Conservation (phyloP, 2,329 filamentous ascomycete genomes). For the Cordyceps cateniannulata region DNA sequence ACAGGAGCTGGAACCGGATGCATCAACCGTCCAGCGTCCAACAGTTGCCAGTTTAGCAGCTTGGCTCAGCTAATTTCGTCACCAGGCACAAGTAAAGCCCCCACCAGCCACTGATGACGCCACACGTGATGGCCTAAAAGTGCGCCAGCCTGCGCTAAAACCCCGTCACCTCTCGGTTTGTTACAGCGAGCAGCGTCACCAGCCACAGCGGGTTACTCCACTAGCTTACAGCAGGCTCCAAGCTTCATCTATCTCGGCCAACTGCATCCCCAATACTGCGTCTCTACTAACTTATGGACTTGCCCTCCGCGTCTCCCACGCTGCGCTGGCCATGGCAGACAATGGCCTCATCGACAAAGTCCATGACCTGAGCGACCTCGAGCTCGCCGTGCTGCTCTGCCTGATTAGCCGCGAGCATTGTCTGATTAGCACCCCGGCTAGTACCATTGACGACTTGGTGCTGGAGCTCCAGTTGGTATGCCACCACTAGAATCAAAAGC, state of each 20-base stretch:
- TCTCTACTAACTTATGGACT: constrained; percentile 6
- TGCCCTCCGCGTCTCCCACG: neutral
- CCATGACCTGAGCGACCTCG: constrained; percentile 76
- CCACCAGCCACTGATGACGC: neutral
- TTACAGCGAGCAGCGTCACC: neutral
- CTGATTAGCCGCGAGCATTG: constrained; percentile 80
- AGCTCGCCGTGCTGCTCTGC: constrained; percentile 78
- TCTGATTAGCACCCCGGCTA: constrained; percentile 67
- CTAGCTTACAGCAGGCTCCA: neutral
- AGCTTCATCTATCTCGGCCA: neutral
- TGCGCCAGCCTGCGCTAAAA: neutral
- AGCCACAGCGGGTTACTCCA: neutral
- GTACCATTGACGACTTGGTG: constrained; percentile 59
- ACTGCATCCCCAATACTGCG: neutral
- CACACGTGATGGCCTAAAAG: constrained; percentile 14
- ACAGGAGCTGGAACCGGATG: constrained; percentile 5
- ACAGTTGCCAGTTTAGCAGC: neutral
- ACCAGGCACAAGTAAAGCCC: neutral
- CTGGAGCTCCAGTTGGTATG: constrained; percentile 65
- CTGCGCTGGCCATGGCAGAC: constrained; percentile 49
- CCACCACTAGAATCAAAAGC: neutral
- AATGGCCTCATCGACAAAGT: constrained; percentile 60
- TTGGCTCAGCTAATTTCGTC: neutral
- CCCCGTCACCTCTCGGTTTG: neutral
- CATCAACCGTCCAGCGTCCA: neutral